phyloP scores from a whole-genome alignment of 1,284 basidiomycete genomes.

The Cutaneotrichosporon curvatum region DNA sequence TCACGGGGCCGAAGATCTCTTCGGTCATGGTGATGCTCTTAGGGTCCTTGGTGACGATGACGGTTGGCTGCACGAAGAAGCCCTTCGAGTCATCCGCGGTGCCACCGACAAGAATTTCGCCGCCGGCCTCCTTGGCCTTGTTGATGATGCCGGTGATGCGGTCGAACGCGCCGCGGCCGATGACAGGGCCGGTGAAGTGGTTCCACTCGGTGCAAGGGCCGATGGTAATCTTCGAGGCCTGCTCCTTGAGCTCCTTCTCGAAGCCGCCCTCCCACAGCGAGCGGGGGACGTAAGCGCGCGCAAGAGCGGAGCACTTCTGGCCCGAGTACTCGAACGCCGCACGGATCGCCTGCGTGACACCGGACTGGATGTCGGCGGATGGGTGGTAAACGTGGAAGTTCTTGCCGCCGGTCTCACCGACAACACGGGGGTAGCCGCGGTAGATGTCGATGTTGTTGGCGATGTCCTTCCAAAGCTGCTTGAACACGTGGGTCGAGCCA shows the following conservation, averaged over 20 bases:
- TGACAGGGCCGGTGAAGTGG: slow-evolving; percentile 94
- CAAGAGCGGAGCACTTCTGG: slow-evolving; percentile 95
- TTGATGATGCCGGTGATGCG: slow-evolving; percentile 79
- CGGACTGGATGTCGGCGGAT: slow-evolving; percentile 77
- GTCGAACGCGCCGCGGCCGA: slow-evolving; percentile 75
- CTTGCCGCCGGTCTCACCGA: slow-evolving; percentile 78
- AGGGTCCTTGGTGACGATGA: slow-evolving; percentile 90
- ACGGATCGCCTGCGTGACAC: slow-evolving; percentile 80
- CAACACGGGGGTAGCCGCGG: slow-evolving; percentile 83
- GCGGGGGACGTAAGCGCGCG: slow-evolving; percentile 79
- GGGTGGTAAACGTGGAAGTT: slow-evolving; percentile 94
- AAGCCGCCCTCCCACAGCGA: slow-evolving; percentile 84
- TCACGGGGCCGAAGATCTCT: slow-evolving; percentile 94
- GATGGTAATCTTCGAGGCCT: slow-evolving; percentile 76
- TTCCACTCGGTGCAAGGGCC: slow-evolving; percentile 70
- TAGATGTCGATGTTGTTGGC: slow-evolving; percentile 79
- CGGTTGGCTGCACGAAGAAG: slow-evolving; percentile 89
- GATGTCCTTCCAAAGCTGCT: slow-evolving; percentile 93
- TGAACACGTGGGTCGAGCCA: slow-evolving; percentile 90
- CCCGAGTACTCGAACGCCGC: slow-evolving; percentile 94
- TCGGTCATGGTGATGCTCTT: slow-evolving; percentile 84
- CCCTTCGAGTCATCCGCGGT: slow-evolving; percentile 79
- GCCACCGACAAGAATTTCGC: slow-evolving; percentile 81
- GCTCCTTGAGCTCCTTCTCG: slow-evolving; percentile 67
- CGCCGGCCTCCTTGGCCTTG: slow-evolving; percentile 82